phyloP scores from a whole-genome alignment of 2,329 filamentous ascomycete species.

The Pseudocercospora vitis region DNA sequence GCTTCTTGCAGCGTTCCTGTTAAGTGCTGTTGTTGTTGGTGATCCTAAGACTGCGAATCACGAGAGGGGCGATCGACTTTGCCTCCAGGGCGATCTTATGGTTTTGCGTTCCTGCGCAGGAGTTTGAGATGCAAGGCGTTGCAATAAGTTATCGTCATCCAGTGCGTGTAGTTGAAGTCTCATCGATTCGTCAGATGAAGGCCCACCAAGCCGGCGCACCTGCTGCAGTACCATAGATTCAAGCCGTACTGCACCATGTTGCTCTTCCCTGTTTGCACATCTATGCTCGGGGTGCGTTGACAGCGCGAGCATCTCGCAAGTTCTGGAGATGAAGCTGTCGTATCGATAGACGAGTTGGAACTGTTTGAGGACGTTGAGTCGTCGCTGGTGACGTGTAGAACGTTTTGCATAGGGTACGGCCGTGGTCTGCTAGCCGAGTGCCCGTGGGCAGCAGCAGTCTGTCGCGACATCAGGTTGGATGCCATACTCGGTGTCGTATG shows the following conservation, averaged over 20 bases:
- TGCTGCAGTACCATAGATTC: constrained; percentile 41
- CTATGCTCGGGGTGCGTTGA: constrained; percentile 38
- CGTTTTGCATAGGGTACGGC: constrained; percentile 37
- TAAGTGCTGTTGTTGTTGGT: no score
- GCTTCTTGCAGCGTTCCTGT: no score
- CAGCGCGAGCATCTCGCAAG: constrained; percentile 40
- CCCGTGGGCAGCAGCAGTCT: constrained; percentile 36
- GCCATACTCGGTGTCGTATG: constrained; percentile 23
- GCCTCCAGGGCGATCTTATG: no score
- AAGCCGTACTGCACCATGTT: constrained; percentile 42
- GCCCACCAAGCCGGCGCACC: constrained; percentile 41
- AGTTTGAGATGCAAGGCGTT: not conserved
- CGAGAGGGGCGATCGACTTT: no score
- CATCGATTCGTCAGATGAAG: constrained; percentile 35
- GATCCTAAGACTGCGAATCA: no score
- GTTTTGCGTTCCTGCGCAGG: not conserved
- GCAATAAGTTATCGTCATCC: not conserved
- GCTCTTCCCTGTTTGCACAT: constrained; percentile 36
- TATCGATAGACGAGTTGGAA: constrained; percentile 26
- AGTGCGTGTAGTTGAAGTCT: constrained; percentile 8
- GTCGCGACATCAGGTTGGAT: constrained; percentile 34
- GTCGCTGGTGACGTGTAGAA: constrained; percentile 37
- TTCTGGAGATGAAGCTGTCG: constrained; percentile 25
- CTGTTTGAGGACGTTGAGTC: constrained; percentile 28
- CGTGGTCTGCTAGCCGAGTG: constrained; percentile 30